A percentile compares a stretch with the other conserved stretches of the same genome.
These are phyloP conservation scores for Phytophthora colocasiae DNA, from an alignment of 352 stramenopile species.

Conservation along the genomic window DNA sequence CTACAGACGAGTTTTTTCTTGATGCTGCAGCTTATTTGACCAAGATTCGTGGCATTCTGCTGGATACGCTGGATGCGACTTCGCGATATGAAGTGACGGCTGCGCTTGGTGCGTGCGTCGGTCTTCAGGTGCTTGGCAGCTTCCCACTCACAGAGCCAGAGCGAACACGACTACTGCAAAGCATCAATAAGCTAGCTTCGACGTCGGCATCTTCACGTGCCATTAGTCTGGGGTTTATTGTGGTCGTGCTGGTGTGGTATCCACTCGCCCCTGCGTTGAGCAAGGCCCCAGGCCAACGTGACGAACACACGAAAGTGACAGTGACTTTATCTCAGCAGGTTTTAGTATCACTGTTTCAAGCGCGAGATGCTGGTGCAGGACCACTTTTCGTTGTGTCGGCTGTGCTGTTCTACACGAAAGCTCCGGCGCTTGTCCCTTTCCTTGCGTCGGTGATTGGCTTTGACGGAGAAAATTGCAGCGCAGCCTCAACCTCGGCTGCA, in stretches of 20 bases:
- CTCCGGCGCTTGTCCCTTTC: conserved; percentile 59
- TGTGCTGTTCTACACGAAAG: conserved; percentile 78
- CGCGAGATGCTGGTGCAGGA: conserved; percentile 44
- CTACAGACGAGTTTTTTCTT: conserved; percentile 30
- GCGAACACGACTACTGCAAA: conserved; percentile 51
- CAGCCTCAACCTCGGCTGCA: conserved; percentile 15
- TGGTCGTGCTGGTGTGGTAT: conserved; percentile 67
- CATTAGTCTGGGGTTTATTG: conserved; percentile 61
- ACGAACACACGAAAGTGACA: conserved; percentile 61
- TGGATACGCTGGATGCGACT: conserved; percentile 32
- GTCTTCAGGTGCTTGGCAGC: conserved; percentile 51
- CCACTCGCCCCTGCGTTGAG: conserved; percentile 53
- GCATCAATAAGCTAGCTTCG: conserved; percentile 46
- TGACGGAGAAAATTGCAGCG: conserved; percentile 24
- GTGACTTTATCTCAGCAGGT: conserved; percentile 69
- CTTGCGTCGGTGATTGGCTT: conserved; percentile 50
- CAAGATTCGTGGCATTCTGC: conserved; percentile 25
- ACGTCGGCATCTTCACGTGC: conserved; percentile 37
- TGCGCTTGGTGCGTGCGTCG: conserved; percentile 54
- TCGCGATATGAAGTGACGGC: conserved; percentile 37
- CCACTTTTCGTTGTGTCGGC: conserved; percentile 70
- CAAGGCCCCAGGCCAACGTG: conserved; percentile 67
- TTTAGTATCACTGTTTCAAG: conserved; percentile 58
- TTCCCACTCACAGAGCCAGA: conserved; percentile 60
- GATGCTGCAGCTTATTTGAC: conserved; percentile 18